Evolutionary conservation across 495 filamentous ascomycete species (phyloP).

Genomic region (Aspergillus avenaceus): DNA sequence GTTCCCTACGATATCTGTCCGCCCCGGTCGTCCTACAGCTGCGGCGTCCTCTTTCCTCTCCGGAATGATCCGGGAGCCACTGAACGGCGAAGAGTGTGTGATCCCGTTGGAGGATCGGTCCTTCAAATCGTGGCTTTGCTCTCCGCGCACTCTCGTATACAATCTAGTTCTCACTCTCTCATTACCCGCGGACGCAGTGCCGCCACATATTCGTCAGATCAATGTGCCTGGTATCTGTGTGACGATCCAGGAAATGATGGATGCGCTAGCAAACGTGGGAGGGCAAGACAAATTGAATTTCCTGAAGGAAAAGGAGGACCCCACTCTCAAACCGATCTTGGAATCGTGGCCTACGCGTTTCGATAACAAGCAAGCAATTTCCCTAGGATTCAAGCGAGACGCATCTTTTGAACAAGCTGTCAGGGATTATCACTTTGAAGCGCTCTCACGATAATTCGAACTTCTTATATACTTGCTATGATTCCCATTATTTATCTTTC

Average conservation of each 20-base stretch:
- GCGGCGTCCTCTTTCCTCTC: slow-evolving; percentile 68
- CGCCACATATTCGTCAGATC: slow-evolving; percentile 54
- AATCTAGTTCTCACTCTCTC: slow-evolving; percentile 60
- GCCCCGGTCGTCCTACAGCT: slow-evolving; percentile 63
- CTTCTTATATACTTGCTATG: not conserved
- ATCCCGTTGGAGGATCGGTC: slow-evolving; percentile 58
- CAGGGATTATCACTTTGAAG: slow-evolving; percentile 43
- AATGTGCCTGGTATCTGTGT: slow-evolving; percentile 70
- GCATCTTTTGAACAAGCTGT: slow-evolving; percentile 54
- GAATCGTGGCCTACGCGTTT: slow-evolving; percentile 66
- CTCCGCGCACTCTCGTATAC: slow-evolving; percentile 56
- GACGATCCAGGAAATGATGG: slow-evolving; percentile 67
- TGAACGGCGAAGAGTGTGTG: slow-evolving; percentile 55
- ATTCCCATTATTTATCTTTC: not conserved
- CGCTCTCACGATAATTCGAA: slow-evolving; percentile 16
- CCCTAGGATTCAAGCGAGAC: slow-evolving; percentile 55
- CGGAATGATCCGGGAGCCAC: slow-evolving; percentile 62
- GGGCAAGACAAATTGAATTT: slow-evolving; percentile 60
- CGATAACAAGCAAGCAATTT: slow-evolving; percentile 54
- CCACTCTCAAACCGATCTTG: slow-evolving; percentile 57
- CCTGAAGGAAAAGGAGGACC: slow-evolving; percentile 57
- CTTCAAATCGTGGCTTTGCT: slow-evolving; percentile 61
- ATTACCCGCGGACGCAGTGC: slow-evolving; percentile 47
- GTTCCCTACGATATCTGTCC: slow-evolving; percentile 68
- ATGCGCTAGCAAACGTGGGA: slow-evolving; percentile 61